Evolutionary conservation across 345 rosid genomes (phyloP), one percentile per base, ranked within the genome.

Genomic region (Euphorbia peplus): DNA sequence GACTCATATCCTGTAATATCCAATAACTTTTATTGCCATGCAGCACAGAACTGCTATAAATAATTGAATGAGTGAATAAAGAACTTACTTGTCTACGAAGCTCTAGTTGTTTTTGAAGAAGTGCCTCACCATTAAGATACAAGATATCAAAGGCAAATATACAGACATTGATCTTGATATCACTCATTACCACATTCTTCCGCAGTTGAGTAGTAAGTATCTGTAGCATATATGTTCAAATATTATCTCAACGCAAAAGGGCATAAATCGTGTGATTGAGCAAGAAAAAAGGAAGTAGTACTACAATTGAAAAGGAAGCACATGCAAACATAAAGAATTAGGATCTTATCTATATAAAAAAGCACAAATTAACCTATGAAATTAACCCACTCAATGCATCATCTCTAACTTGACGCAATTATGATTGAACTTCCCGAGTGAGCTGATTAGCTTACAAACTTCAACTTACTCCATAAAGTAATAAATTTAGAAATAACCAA

Each of bases 101-200:
- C 57, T 77, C 78, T 42, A 95, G 85, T 66, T 88, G 79, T 70
- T 95, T 90, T 70, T 87, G 96, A 70, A 91, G 79, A 73, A 95
- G 90, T 61, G 87, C 83, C 69, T 90, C 80, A 58, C 89, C 93
- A 80, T 95, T 86, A 28, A 86, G 83, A 81, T 87, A 90, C 70
- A 95, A 79, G 62, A 95, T 75, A 77, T 95, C 99, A 78, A 91
- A 95, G 52, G 98, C 97, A 78, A 78, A 95, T 76, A 91, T 80
- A 86, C 99, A 91, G 52, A 95, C 96, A 61, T 88, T 84, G 80
- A 95, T 86, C 82, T 91, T 95, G 81, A 95, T 91, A 70, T 95
- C 98, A 76, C 79, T 81, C 61, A 82, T 75, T 57, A 67, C 86
- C 70, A 88, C 99, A 83, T 91, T 90, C 80, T 95, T 95, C 66